Evolutionary conservation across 805 yeast species (phyloP).

Genomic region (Kodamaea kaohsiungensis): DNA sequence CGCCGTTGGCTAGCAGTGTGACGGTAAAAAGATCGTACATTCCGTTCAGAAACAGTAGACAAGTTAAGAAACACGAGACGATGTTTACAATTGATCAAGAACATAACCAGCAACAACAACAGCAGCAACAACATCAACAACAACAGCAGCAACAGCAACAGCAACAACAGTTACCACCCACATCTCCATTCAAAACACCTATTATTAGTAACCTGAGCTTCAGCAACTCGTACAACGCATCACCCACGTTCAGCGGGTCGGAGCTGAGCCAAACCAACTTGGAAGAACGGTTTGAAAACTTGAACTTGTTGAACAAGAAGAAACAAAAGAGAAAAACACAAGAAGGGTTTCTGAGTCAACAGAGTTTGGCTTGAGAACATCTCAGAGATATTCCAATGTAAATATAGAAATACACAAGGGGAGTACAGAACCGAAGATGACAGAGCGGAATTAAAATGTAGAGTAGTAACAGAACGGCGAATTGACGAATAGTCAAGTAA

Average conservation of each 20-base stretch:
- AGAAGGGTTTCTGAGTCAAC: slow-evolving; percentile 1
- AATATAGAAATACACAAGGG: not conserved
- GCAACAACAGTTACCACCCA: not conserved
- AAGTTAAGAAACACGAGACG: slow-evolving; percentile 6
- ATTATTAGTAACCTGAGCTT: slow-evolving; percentile 8
- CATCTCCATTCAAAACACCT: slow-evolving; percentile 19
- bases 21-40: slow-evolving; percentile 37
- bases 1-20: slow-evolving; percentile 8
- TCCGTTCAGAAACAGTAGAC: slow-evolving; percentile 40
- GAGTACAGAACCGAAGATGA: not conserved
- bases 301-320: slow-evolving; percentile 5
- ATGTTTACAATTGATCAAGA: not conserved
- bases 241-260: slow-evolving; percentile 2
- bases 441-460: not conserved
- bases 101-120: not conserved
- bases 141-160: not conserved
- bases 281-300: slow-evolving; percentile 4
- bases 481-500: not conserved
- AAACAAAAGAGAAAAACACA: slow-evolving; percentile 1
- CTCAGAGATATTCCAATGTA: not conserved
- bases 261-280: slow-evolving; percentile 6
- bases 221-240: not conserved
- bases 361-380: not conserved
- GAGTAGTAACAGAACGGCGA: not conserved
- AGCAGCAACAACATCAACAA: slow-evolving; percentile 1